These are phyloP conservation scores for Wallemia ichthyophaga DNA, from an alignment of 1,284 basidiomycete genomes.

Conservation along the genomic window DNA sequence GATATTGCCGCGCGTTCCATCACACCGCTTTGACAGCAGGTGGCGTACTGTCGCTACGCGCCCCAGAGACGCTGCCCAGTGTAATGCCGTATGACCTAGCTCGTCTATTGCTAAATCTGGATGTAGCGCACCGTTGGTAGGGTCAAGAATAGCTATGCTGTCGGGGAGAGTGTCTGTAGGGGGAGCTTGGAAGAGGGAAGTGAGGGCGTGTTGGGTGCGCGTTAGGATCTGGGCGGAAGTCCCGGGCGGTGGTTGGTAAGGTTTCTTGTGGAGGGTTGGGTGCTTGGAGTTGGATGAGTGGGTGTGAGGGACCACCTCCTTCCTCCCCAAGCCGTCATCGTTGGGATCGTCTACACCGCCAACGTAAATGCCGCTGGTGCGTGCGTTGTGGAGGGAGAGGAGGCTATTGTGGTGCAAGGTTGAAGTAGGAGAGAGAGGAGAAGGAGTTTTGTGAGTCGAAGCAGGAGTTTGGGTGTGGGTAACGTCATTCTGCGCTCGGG, in stretches of 20 bases:
- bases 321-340: not conserved
- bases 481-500: no score
- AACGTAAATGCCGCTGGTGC: not conserved
- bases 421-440: not conserved
- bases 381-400: not conserved
- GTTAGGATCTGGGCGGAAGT: conserved; percentile 3
- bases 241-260: conserved; percentile 25
- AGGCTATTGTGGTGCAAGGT: not conserved
- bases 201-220: not conserved
- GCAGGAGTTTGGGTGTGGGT: no score
- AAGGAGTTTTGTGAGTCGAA: no score
- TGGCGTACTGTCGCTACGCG: conserved; percentile 34
- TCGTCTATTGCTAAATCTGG: conserved; percentile 66
- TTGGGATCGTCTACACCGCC: not conserved
- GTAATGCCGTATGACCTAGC: conserved; percentile 75
- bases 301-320: not conserved
- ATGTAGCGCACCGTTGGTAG: conserved; percentile 21
- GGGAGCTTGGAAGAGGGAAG: not conserved
- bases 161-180: conserved; percentile 6
- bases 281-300: conserved; percentile 17
- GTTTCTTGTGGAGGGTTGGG: conserved; percentile 40
- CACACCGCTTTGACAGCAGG: conserved; percentile 41
- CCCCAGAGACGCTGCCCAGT: conserved; percentile 69
- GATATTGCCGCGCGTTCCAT: conserved; percentile 65
- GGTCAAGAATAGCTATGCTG: conserved; percentile 18